A percentile compares a stretch with the other conserved stretches of the same genome.
Evolutionary conservation across 495 filamentous ascomycete genomes (phyloP).

Genomic region (Staphylotrichum tortipilum): DNA sequence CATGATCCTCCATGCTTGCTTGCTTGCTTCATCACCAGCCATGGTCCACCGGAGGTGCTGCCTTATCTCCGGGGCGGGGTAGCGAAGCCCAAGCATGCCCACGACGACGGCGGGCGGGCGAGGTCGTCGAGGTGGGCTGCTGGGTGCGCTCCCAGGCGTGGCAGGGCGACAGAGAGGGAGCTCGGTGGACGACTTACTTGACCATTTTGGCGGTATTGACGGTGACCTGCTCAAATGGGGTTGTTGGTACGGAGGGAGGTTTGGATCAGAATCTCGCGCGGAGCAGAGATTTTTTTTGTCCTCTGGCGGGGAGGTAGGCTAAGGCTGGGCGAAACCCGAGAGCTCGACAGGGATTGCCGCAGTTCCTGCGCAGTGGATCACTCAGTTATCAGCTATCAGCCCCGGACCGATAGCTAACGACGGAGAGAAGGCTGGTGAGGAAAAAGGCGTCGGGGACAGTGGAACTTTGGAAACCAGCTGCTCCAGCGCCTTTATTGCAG

Average conservation of each 20-base stretch:
- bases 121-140: constrained; percentile 27
- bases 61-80: constrained; percentile 42
- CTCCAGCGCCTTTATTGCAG: constrained; percentile 21
- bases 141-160: constrained; percentile 3
- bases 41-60: not conserved
- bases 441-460: constrained; percentile 12
- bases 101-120: not conserved
- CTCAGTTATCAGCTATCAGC: constrained; percentile 26
- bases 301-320: constrained; percentile 7
- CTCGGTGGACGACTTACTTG: constrained; percentile 65
- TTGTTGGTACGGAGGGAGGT: constrained; percentile 11
- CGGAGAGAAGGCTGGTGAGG: constrained; percentile 9
- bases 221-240: constrained; percentile 25
- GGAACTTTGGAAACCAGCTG: constrained; percentile 18
- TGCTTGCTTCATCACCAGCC: too few relatives aligned
- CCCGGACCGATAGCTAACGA: constrained; percentile 21
- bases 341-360: constrained; percentile 16
- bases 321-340: constrained; percentile 12
- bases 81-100: constrained; percentile 2
- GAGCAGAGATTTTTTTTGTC: constrained; percentile 27
- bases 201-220: constrained; percentile 91
- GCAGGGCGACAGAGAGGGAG: not conserved
- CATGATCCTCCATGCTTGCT: constrained; percentile 8
- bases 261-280: constrained; percentile 17
- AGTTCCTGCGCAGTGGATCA: constrained; percentile 19